These are phyloP conservation scores for Artemisia tridentata DNA, from an alignment of 129 eudicot genomes.

Conservation along the genomic window DNA sequence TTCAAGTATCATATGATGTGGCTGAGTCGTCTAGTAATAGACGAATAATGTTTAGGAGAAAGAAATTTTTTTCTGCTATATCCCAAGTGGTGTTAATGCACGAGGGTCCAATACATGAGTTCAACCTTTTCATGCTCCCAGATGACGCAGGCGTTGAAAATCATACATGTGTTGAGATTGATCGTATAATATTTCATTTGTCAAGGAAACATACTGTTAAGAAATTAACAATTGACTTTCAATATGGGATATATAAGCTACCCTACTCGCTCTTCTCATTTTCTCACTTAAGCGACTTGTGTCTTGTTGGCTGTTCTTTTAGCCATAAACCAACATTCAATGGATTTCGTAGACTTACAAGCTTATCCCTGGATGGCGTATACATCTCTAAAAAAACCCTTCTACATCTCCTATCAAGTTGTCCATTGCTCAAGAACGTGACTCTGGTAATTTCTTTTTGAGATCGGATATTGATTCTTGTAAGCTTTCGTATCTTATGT, in stretches of 20 bases:
- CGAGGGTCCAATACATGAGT: not conserved
- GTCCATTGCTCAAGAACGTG: not conserved
- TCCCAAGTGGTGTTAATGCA: not conserved
- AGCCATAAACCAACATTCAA: not conserved
- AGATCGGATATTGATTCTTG: no score
- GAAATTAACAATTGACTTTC: not conserved
- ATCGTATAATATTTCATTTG: not conserved
- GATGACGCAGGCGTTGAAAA: not conserved
- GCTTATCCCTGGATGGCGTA: not conserved
- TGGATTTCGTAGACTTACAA: not conserved
- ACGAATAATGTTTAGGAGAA: not conserved
- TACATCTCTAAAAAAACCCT: not conserved
- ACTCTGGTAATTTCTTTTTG: not conserved
- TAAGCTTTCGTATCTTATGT: no score
- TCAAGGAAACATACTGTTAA: not conserved
- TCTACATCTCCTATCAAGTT: not conserved
- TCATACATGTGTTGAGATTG: no score
- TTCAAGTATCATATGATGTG: no score
- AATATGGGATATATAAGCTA: not conserved
- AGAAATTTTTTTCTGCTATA: not conserved
- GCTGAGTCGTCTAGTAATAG: no score
- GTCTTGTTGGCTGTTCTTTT: not conserved
- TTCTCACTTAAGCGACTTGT: not conserved
- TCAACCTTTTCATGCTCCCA: not conserved
- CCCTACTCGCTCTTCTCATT: not conserved